Evolutionary conservation across 768 basidiomycete genomes (phyloP), one percentile per base, ranked within the genome.

Genomic region (Suillus tomentosus): DNA sequence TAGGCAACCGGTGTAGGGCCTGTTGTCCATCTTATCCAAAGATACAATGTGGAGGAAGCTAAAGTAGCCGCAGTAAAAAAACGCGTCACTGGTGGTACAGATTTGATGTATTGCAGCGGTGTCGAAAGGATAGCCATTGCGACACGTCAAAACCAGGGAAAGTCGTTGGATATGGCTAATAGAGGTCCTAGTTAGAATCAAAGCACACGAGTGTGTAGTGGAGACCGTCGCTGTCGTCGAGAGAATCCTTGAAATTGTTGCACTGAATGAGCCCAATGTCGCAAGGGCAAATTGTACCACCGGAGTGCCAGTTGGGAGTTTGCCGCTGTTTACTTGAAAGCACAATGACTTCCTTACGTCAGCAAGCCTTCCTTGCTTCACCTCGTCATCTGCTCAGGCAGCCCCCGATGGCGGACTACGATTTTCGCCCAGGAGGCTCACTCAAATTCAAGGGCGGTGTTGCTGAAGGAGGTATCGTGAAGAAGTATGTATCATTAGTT

Each of bases 361-460:
- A 76, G 74, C 76, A 22, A 19, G 13, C 61, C 61, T 51, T 60
- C 54, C 65, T 60, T 60, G 54, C 51, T 66, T 43, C 62, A 36
- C 63, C 48, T 64, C 65, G 48, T 68, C 71, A 71, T 64, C 65
- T 64, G 64, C 66, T 37, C 61, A 54, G 45, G 66, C 43, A 65
- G 58, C 47, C 40, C n/a, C n/a, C 53, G n/a, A 94, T 94, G 90
- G 87, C 89, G 63, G 92, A 91, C 76, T 95, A 96, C 77, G 87
- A 91, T 79, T 82, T 91, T 77, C 87, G 88, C 74, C 88, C 92
- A 62, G 91, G 92, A 56, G 94, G 94, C 73, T 88, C 92, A 68
- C 90, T 96, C 74, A 96, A 94, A 77, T 84, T 96, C 72, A 96
- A 95, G 79, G 87, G 91, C n/a, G 87, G 85, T 42, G 88, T 89